Evolutionary conservation across 306 rosid species (phyloP).

Genomic region (Ormosia semicastrata): DNA sequence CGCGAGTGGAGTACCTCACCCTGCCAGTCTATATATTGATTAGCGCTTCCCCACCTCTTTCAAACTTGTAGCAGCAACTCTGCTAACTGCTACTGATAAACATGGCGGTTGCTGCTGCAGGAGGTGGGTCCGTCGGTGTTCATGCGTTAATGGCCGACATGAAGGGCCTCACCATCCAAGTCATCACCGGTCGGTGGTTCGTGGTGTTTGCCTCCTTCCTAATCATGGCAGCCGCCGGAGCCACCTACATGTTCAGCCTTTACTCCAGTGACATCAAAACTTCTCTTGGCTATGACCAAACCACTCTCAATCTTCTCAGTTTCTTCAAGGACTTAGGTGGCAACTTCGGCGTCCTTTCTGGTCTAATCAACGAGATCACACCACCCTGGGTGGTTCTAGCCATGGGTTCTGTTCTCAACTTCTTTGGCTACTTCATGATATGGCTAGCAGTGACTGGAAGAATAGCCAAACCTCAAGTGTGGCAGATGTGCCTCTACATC

Average conservation of each 20-base stretch:
- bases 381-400: conserved; percentile 63
- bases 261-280: conserved; percentile 66
- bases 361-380: conserved; percentile 73
- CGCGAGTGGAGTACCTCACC: no score
- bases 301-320: conserved; percentile 71
- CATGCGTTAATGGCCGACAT: conserved; percentile 11
- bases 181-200: conserved; percentile 75
- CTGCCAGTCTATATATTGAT: neutral
- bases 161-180: conserved; percentile 36
- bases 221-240: conserved; percentile 77
- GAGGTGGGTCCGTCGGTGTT: neutral
- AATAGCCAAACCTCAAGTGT: conserved; percentile 45
- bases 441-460: conserved; percentile 54
- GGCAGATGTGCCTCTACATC: conserved; percentile 78
- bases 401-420: conserved; percentile 58
- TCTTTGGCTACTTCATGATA: conserved; percentile 80
- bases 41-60: neutral
- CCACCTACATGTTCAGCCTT: conserved; percentile 76
- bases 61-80: neutral
- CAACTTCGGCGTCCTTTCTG: conserved; percentile 68
- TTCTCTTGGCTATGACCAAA: conserved; percentile 72
- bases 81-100: neutral
- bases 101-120: conserved; percentile 24
- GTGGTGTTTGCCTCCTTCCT: conserved; percentile 68
- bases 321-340: conserved; percentile 89